A percentile compares a stretch with the other conserved stretches of the same genome.
phyloP scores from a whole-genome alignment of 768 basidiomycete genomes.

The Mrakia gelida region DNA sequence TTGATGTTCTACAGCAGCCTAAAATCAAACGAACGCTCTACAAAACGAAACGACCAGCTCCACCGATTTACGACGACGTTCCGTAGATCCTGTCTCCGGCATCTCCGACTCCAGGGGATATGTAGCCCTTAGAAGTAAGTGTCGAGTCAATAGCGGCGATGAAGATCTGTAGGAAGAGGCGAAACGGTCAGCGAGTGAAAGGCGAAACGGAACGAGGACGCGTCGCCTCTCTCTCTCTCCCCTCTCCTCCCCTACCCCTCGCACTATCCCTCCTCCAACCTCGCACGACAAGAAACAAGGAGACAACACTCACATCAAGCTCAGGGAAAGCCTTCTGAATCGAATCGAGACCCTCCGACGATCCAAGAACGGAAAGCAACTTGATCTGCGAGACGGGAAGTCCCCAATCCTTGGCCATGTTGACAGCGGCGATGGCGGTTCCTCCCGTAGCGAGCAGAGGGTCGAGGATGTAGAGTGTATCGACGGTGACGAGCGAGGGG shows the following conservation, averaged over 20 bases:
- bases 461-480: slow-evolving; percentile 81
- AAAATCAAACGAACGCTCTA: no score
- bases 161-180: slow-evolving; percentile 60
- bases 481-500: slow-evolving; percentile 67
- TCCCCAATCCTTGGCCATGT: slow-evolving; percentile 61
- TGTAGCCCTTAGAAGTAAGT: slow-evolving; percentile 58
- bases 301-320: slow-evolving; percentile 58
- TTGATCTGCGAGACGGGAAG: slow-evolving; percentile 63
- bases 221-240: not conserved
- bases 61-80: not conserved
- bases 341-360: slow-evolving; percentile 63
- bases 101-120: slow-evolving; percentile 29
- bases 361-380: slow-evolving; percentile 74
- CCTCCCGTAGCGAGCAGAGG: slow-evolving; percentile 92
- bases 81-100: slow-evolving; percentile 25
- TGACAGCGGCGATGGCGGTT: slow-evolving; percentile 78
- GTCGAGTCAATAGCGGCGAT: slow-evolving; percentile 71
- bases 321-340: slow-evolving; percentile 67
- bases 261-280: not conserved
- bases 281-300: not conserved
- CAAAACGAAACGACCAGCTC: no score
- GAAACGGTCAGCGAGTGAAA: not conserved
- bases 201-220: not conserved
- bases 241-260: not conserved
- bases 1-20: no score